Evolutionary conservation across 352 stramenopile species (phyloP).

Genomic region (Pythium dissimile): DNA sequence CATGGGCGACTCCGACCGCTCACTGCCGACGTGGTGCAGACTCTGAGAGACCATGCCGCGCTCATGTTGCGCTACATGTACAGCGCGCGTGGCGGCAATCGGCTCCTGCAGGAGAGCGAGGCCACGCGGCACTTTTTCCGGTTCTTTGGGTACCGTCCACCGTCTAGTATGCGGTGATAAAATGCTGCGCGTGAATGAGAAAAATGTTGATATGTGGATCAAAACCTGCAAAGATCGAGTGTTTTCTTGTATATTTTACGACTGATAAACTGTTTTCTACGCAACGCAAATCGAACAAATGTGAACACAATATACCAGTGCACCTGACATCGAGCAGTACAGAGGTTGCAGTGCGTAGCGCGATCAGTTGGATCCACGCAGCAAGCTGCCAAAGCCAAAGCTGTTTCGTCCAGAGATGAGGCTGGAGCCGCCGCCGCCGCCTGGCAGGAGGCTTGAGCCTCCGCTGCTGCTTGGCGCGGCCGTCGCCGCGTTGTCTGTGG

Average conservation of each 20-base stretch:
- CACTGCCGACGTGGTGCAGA: constrained; percentile 8
- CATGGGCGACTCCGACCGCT: constrained; percentile 6
- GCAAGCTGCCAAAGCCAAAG: neutral
- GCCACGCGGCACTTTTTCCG: neutral
- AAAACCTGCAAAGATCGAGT: too few relatives aligned
- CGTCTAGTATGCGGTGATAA: neutral
- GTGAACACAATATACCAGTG: too few relatives aligned
- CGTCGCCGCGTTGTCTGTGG: neutral
- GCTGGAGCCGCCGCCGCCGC: too few relatives aligned
- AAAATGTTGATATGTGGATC: neutral
- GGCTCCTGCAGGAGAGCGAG: neutral
- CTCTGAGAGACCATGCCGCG: constrained; percentile 7
- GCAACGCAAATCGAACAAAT: too few relatives aligned
- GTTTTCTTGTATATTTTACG: too few relatives aligned
- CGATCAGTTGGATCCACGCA: too few relatives aligned
- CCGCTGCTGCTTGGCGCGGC: neutral
- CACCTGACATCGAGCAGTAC: too few relatives aligned
- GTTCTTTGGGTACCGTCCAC: neutral
- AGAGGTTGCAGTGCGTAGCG: too few relatives aligned
- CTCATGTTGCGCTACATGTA: constrained; percentile 14
- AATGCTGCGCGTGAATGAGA: neutral
- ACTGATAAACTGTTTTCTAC: too few relatives aligned
- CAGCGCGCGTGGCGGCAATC: neutral
- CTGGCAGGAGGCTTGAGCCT: too few relatives aligned
- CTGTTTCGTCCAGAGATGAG: neutral